Base-by-base conservation (phyloP, 306 rosid species). In the Oxytropis ochrocephala region DNA sequence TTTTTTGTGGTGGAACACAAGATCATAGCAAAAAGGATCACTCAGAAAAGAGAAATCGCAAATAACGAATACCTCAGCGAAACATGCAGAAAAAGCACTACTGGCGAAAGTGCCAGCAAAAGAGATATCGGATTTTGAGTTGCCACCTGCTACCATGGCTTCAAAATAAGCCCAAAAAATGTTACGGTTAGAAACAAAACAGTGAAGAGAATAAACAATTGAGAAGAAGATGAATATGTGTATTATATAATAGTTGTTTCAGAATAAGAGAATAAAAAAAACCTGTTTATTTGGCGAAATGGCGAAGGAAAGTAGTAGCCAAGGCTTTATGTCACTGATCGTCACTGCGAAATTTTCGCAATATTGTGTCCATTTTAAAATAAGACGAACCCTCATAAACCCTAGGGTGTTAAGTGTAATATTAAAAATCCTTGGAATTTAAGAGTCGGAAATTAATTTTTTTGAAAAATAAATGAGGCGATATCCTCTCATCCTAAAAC, bases 61-160 rank as follows among this genome's bases (percentile, higher is more conserved):
- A 3, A 18, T 44, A 50, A 58, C 5, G 54, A 21, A 60, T 36
- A 90, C 96, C 94, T 90, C 96, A 0, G 96, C 96, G 38, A 84
- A 72, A 70, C 88, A 85, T 54, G 96, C 94, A 30, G 96, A 81
- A 67, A 90, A 90, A 70, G 94, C 94, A 64, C 96, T 85, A 65
- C 88, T 74, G 50, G 85, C 88, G 57, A 80, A 90, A 24, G 70
- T 82, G 65, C 89, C 89, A 19, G 87, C 94, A 29, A 90, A 82
- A 4, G 96, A 90, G 70, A 90, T 82, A 64, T 87, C 88, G 53
- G 91, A 80, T 49, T 85, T 89, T 64, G 83, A 42, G 49, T 70
- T 82, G 70, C 73, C 76, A 83, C 78, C 88, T 8, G 67, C 91
- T 70, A 87, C 94, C 94, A 90, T 87, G 42, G 75, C 66, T 71